Percentiles rank a stretch among this genome's conserved stretches.
phyloP scores from a whole-genome alignment of 2,329 filamentous ascomycete genomes.

The Aschersonia sp. region DNA sequence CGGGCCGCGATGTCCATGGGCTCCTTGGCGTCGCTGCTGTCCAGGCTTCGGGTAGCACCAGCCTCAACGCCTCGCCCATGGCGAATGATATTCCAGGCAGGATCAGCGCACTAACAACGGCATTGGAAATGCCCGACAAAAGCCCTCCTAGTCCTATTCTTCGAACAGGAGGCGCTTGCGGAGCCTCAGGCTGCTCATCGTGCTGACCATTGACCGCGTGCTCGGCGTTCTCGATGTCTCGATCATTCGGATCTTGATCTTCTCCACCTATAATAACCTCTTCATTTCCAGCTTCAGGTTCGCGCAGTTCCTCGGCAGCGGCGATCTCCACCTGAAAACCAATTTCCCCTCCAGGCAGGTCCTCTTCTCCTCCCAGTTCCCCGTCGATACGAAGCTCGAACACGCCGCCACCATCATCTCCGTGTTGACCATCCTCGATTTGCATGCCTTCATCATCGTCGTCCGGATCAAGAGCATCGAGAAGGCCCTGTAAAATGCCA shows the following conservation, averaged over 20 bases:
- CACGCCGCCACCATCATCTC: conserved; percentile 2
- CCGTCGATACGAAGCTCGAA: background rate
- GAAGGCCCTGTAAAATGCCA: conserved; percentile 19
- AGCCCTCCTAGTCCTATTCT: conserved; percentile 19
- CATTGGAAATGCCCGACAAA: conserved; percentile 29
- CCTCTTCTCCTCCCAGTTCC: background rate
- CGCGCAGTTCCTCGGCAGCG: background rate
- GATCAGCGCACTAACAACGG: conserved; percentile 44
- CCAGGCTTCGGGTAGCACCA: conserved; percentile 54
- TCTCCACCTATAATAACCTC: background rate
- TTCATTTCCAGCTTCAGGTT: background rate
- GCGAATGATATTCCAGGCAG: conserved; percentile 70
- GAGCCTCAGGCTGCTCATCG: conserved; percentile 16
- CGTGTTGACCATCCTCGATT: conserved; percentile 1
- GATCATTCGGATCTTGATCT: background rate
- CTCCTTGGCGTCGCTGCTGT: conserved; percentile 27
- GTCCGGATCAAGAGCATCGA: conserved; percentile 21
- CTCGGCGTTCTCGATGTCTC: background rate
- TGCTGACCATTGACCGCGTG: conserved; percentile 6
- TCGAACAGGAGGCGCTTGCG: conserved; percentile 18
- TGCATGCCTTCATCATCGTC: conserved; percentile 10
- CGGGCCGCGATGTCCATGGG: conserved; percentile 9
- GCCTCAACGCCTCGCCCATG: conserved; percentile 61
- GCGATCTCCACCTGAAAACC: background rate
- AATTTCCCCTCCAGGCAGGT: background rate